Evolutionary conservation across 148 eudicot species (phyloP).

Genomic region (Amaranthus hypochondriacus): DNA sequence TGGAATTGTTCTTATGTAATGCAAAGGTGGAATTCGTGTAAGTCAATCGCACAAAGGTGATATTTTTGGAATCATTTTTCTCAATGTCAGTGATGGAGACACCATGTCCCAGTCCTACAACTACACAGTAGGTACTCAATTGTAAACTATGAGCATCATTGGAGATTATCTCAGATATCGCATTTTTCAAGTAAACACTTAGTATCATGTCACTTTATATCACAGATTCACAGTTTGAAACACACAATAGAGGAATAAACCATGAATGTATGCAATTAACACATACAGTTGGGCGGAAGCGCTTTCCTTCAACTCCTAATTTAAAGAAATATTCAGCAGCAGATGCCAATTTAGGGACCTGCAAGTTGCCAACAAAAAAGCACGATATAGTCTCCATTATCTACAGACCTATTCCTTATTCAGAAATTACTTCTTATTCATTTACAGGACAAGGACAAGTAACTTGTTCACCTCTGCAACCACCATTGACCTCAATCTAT

Average conservation of each 20-base stretch:
- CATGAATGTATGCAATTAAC: background rate
- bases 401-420: background rate
- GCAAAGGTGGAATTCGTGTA: too few species aligned
- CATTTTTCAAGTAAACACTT: background rate
- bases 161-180: background rate
- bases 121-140: too few species aligned
- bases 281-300: slow-evolving; percentile 87
- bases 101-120: background rate
- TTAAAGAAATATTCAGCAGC: slow-evolving; percentile 96
- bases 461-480: slow-evolving; percentile 59
- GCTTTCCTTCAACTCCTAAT: slow-evolving; percentile 90
- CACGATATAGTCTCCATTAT: slow-evolving; percentile 7
- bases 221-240: background rate
- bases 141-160: too few species aligned
- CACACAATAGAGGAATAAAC: background rate
- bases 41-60: too few species aligned
- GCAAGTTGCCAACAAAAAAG: slow-evolving; percentile 24
- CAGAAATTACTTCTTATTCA: slow-evolving; percentile 3
- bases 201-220: background rate
- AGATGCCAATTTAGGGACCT: slow-evolving; percentile 93
- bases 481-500: slow-evolving; percentile 83
- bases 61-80: too few species aligned
- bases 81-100: background rate
- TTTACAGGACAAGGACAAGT: slow-evolving; percentile 5
- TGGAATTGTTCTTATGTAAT: too few species aligned